phyloP scores from a whole-genome alignment of 352 stramenopile species.

The Pythium chondricola region DNA sequence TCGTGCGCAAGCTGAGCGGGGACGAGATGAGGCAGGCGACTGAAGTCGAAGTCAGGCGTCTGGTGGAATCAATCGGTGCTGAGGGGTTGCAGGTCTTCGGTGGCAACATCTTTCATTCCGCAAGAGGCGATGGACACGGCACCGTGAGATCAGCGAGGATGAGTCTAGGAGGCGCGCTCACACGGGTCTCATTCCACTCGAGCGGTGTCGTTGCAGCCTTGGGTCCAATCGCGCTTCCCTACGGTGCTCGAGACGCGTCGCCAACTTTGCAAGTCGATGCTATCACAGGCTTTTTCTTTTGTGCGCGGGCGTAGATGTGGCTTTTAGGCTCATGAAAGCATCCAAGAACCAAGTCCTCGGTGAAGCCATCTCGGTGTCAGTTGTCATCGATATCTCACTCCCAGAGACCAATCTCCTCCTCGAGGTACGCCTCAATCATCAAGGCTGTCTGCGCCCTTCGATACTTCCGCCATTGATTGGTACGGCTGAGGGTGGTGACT shows the following conservation, averaged over 20 bases:
- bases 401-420: too few relatives aligned
- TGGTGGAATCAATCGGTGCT: neutral
- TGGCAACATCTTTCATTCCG: neutral
- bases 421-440: too few relatives aligned
- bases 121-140: too few relatives aligned
- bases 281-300: neutral
- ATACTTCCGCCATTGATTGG: too few relatives aligned
- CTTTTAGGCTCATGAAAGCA: too few relatives aligned
- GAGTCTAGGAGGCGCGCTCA: neutral
- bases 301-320: too few relatives aligned
- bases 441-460: too few relatives aligned
- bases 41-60: neutral
- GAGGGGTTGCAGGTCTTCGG: neutral
- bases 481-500: neutral
- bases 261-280: neutral
- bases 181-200: neutral
- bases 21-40: neutral
- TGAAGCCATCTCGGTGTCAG: neutral
- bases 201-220: neutral
- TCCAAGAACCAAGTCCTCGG: neutral
- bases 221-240: constrained; percentile 1
- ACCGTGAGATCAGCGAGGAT: too few relatives aligned
- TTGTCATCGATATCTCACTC: too few relatives aligned
- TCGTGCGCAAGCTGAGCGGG: neutral
- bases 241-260: neutral